Base-by-base conservation (phyloP, 2,329 filamentous ascomycete genomes). In the Pseudogymnoascus sp. region DNA sequence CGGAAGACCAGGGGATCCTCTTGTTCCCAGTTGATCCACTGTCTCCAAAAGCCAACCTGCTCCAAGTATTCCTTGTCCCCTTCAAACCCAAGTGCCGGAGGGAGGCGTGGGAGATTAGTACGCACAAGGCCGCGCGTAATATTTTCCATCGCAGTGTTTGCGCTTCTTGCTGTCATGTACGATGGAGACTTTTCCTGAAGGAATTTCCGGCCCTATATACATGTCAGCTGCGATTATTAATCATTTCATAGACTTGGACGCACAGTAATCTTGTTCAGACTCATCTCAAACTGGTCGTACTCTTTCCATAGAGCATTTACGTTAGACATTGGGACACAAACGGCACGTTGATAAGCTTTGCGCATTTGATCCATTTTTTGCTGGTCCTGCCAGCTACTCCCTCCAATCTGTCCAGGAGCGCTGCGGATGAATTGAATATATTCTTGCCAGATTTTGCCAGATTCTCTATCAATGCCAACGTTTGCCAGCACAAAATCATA, bases 311-410 rank as follows among this genome's bases (percentile, higher is more conserved):
- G 79, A 62, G 83, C 84, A 72, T 93, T 90, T 60, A 96, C 85
- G 34, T 89, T 89, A 63, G 88, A 85, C 67, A 92, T 96, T 4
- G 96, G 96, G 41, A 97, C 85, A 68, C 86, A 88, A 65, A 97
- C 90, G 13, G 93, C 93, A 62, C 89, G 89, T 71, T 97, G 93
- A 74, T 97, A 99, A 0, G 91, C 90, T 74, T 96, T 96, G 65
- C 95, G 88, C 62, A 99, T 78, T 69, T 90, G 82, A 71, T 99
- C 95, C 89, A 96, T 96, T 81, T 99, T 99, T 74, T 98, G 95
- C 77, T 93, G 90, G 73, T 98, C 95, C 76, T 98, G 93, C 96
- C 95, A 99, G 65, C 85, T 88, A 65, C 83, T 88, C 48, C 93
- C 95, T 25, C 93, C 93, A 65, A 95, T 85, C 65, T 86, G 86